These are phyloP conservation scores for Calonectria montana DNA, from an alignment of 2,329 filamentous ascomycete species.

Conservation along the genomic window DNA sequence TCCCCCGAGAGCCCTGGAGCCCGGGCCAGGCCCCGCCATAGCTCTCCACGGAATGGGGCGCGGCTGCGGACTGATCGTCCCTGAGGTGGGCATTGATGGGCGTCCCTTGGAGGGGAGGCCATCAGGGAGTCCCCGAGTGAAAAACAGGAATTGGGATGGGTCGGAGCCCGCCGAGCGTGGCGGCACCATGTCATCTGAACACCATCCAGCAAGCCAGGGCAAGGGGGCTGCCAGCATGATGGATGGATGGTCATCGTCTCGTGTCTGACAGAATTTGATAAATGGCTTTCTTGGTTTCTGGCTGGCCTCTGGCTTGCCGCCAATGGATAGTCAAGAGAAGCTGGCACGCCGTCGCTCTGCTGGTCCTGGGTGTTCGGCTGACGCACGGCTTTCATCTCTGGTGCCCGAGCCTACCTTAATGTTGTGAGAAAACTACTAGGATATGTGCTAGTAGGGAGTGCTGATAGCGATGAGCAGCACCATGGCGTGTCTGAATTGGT, in stretches of 20 bases:
- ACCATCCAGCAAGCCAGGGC: conserved; percentile 1
- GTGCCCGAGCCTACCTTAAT: neutral
- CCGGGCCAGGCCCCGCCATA: conserved; percentile 38
- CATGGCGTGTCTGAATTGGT: neutral
- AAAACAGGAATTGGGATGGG: conserved; percentile 16
- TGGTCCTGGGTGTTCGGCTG: conserved; percentile 8
- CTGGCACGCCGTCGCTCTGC: neutral
- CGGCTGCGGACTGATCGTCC: conserved; percentile 33
- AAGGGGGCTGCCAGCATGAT: conserved; percentile 4
- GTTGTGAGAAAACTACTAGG: neutral
- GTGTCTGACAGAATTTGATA: conserved; percentile 14
- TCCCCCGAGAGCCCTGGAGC: conserved; percentile 21
- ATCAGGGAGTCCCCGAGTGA: conserved; percentile 5
- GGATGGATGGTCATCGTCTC: conserved; percentile 7
- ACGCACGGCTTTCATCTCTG: conserved; percentile 3
- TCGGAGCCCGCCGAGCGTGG: conserved; percentile 12
- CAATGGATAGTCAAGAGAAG: neutral
- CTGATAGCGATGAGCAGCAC: neutral
- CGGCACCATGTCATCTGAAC: conserved; percentile 25
- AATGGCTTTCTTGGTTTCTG: neutral
- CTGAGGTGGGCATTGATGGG: conserved; percentile 26
- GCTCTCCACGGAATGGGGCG: conserved; percentile 39
- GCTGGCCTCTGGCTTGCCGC: neutral
- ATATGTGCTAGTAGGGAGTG: neutral
- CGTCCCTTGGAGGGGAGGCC: conserved; percentile 11